Base-by-base conservation (phyloP, 768 basidiomycete species). In the Rhodotorula toruloides region DNA sequence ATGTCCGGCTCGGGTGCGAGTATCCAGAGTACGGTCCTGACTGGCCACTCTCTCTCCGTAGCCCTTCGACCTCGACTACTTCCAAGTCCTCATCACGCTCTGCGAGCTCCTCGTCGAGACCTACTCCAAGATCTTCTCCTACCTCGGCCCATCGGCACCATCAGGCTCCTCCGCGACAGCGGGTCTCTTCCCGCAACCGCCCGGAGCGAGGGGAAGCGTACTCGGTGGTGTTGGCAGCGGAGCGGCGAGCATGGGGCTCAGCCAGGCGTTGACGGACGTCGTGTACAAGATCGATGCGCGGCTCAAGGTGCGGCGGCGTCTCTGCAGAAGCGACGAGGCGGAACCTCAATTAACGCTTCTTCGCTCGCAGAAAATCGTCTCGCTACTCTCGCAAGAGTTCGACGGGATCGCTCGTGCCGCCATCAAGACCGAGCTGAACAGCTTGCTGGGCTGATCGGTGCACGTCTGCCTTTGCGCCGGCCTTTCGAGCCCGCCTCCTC, bases 61-160 rank as follows among this genome's bases (percentile, higher is more conserved):
- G 90, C 88, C 91, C n/a, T 93, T 92, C 78, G 80, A 86, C 5
- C 77, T 93, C 60, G 91, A 93, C 77, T 93, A 94, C 75, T 87
- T 89, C 71, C 88, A 93, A 78, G 89, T 88, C 16, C 83, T 92
- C 42, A 84, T 91, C 58, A 90, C 91, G 40, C 84, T 91, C 34
- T 85, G 91, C 58, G 91, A 93, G 75, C 87, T 93, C 54, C 83
- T 93, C 46, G 88, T 89, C 25, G 90, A 91, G 74, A 85, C 90
- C 37, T 94, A 93, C 80, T 86, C 88, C 78, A 91, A 90, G 77
- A 87, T 94, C 46, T 83, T 84, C 14, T 85, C 85, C 74, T 84
- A 90, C 57, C 85, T 94, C 31, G 90, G 90, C 25, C 43, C 59
- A 1, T 27, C 61, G 14, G 47, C 48, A 19, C 2, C 44, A 3